These are phyloP conservation scores for Acrodontium crateriforme DNA, from an alignment of 2,329 filamentous ascomycete genomes.

Conservation along the genomic window DNA sequence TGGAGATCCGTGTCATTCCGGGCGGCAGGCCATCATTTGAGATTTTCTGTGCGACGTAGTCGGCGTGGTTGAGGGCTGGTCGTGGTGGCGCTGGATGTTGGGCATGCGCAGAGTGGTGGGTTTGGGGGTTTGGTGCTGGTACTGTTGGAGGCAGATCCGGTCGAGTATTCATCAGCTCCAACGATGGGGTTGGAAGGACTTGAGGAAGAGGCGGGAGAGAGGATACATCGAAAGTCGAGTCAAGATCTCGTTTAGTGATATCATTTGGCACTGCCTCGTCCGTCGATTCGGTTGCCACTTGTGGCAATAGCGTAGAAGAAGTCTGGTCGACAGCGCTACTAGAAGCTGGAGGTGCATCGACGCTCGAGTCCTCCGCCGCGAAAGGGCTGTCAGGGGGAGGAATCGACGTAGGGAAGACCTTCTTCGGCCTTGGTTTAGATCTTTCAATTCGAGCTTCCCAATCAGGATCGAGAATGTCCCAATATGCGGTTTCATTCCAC, in stretches of 20 bases:
- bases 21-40: slow-evolving; percentile 23
- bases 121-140: neutral
- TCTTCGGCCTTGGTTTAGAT: slow-evolving; percentile 1
- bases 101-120: too few species aligned
- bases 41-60: slow-evolving; percentile 22
- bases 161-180: too few species aligned
- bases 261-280: too few species aligned
- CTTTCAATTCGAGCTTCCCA: too few species aligned
- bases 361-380: too few species aligned
- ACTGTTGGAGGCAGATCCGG: neutral
- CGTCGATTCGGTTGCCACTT: too few species aligned
- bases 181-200: too few species aligned
- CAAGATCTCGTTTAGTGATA: slow-evolving; percentile 6
- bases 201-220: slow-evolving; percentile 1
- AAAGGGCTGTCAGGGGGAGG: too few species aligned
- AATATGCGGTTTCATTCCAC: slow-evolving; percentile 31
- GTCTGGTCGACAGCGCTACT: too few species aligned
- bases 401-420: neutral
- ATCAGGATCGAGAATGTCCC: slow-evolving; percentile 26
- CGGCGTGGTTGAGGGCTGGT: slow-evolving; percentile 10
- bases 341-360: too few species aligned
- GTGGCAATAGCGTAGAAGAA: too few species aligned
- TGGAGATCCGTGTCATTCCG: slow-evolving; percentile 26
- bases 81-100: too few species aligned
- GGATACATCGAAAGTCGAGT: slow-evolving; percentile 1